These are phyloP conservation scores for Pseudogymnoascus sp. DNA, from an alignment of 2,329 filamentous ascomycete species.

Conservation along the genomic window DNA sequence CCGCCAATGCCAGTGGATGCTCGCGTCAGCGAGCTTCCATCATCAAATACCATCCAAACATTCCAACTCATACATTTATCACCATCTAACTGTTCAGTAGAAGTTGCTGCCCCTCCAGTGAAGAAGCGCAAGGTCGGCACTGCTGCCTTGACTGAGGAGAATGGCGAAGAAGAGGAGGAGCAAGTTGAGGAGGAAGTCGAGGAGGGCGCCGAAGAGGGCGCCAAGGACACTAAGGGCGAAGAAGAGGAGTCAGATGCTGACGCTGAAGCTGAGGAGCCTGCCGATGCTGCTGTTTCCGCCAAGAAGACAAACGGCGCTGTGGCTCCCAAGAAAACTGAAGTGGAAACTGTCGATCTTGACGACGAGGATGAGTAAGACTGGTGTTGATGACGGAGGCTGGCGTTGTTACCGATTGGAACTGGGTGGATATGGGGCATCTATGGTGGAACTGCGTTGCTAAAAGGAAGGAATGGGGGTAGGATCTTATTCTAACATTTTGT, in stretches of 20 bases:
- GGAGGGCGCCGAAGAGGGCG: constrained; percentile 12
- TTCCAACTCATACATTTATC: background rate
- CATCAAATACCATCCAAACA: background rate
- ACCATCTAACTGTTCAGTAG: constrained; percentile 11
- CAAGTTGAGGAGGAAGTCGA: constrained; percentile 15
- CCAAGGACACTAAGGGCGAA: background rate
- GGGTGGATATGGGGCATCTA: background rate
- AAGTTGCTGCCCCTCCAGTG: constrained; percentile 18
- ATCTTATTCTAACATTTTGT: constrained; percentile 5
- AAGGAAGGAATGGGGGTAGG: background rate
- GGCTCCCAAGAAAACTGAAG: background rate
- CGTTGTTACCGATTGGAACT: background rate
- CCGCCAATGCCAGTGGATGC: constrained; percentile 10
- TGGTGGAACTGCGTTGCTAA: background rate
- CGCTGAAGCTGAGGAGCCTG: background rate
- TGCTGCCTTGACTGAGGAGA: constrained; percentile 1
- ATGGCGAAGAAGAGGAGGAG: constrained; percentile 11
- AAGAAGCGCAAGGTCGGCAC: constrained; percentile 25
- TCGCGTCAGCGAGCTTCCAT: background rate
- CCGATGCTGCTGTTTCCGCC: background rate
- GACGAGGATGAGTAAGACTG: constrained; percentile 10
- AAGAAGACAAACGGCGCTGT: background rate
- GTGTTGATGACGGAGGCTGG: background rate
- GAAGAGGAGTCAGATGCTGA: background rate
- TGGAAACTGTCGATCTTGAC: background rate